phyloP scores from a whole-genome alignment of 148 eudicot species.

The Vaccinium myrtillus region DNA sequence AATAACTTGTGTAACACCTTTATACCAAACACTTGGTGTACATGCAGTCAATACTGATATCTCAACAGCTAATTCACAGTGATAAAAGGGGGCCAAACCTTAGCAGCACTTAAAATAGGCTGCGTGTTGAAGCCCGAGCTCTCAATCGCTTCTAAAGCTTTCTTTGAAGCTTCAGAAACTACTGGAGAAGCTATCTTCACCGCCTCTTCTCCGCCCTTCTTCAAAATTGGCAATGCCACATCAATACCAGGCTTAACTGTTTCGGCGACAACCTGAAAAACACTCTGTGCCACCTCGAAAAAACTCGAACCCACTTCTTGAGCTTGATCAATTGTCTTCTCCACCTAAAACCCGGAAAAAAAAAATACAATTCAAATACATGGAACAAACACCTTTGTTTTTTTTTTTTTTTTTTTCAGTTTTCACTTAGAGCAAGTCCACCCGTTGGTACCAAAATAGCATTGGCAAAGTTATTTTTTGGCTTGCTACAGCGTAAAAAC shows the following conservation, averaged over 20 bases:
- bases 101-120: slow-evolving; percentile 69
- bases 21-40: slow-evolving; percentile 10
- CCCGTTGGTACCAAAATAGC: too few relatives aligned
- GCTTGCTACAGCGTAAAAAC: too few relatives aligned
- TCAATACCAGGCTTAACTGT: slow-evolving; percentile 75
- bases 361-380: background rate
- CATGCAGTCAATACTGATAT: background rate
- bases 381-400: background rate
- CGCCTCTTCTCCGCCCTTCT: slow-evolving; percentile 78
- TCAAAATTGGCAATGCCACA: slow-evolving; percentile 68
- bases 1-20: background rate
- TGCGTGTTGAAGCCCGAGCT: slow-evolving; percentile 74
- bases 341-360: slow-evolving; percentile 52
- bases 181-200: slow-evolving; percentile 68
- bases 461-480: too few relatives aligned
- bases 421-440: too few relatives aligned
- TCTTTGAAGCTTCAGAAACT: slow-evolving; percentile 72
- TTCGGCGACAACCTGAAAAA: slow-evolving; percentile 42
- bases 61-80: background rate
- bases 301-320: slow-evolving; percentile 66
- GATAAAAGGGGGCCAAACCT: slow-evolving; percentile 37
- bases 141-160: slow-evolving; percentile 85
- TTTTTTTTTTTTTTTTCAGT: too few relatives aligned
- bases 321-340: slow-evolving; percentile 72
- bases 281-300: slow-evolving; percentile 46